Conservation (phyloP, 2,329 filamentous ascomycete genomes). For the Exophiala sp. region DNA sequence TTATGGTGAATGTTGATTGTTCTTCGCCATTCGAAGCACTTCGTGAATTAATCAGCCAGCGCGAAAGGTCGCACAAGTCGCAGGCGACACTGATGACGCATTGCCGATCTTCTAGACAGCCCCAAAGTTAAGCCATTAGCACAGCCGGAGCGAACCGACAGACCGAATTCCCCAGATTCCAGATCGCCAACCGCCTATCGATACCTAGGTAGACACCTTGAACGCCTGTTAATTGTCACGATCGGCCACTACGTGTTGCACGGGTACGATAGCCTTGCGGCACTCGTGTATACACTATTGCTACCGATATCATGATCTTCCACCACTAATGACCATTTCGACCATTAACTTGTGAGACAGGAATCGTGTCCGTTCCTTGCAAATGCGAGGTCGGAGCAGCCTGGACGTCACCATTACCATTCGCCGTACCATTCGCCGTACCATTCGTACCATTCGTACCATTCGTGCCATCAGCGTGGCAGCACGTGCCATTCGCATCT, state of each 20-base stretch:
- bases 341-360: conserved; percentile 14
- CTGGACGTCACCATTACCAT: conserved; percentile 10
- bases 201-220: neutral
- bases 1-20: neutral
- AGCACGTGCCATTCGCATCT: conserved; percentile 14
- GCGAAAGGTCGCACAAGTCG: neutral
- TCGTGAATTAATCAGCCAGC: conserved; percentile 7
- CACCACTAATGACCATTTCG: neutral
- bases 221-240: too few species aligned
- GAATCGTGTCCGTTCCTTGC: conserved; percentile 15
- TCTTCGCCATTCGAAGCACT: conserved; percentile 4
- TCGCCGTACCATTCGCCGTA: neutral
- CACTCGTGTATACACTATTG: neutral
- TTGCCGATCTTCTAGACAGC: neutral
- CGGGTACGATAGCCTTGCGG: neutral
- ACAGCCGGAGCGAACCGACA: neutral
- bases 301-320: neutral
- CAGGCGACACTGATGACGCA: conserved; percentile 4
- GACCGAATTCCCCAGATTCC: neutral
- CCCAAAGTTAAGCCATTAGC: neutral
- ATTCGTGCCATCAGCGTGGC: conserved; percentile 1
- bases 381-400: conserved; percentile 13
- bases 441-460: neutral
- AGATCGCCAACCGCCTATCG: neutral
- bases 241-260: neutral